Evolutionary conservation across 257 asterid species (phyloP).

Genomic region (Salvia splendens): DNA sequence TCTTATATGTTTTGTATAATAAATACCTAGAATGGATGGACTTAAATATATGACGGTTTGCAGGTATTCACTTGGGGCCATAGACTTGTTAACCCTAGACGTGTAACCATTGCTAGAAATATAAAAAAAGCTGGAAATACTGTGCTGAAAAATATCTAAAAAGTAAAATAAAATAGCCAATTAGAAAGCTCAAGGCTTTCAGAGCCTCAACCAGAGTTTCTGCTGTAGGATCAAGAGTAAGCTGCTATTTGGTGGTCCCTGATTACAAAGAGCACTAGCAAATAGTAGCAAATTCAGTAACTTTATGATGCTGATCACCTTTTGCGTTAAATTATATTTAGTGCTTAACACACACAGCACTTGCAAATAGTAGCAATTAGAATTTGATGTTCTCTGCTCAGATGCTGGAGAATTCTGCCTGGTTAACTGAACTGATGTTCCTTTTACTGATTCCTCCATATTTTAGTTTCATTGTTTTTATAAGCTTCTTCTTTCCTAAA

Average conservation of each 20-base stretch:
- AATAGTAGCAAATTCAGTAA: neutral
- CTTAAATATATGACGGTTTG: slow-evolving; percentile 29
- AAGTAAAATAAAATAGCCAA: too few relatives aligned
- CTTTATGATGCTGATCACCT: neutral
- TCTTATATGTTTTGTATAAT: slow-evolving; percentile 9
- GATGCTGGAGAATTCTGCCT: slow-evolving; percentile 2
- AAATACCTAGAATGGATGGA: neutral
- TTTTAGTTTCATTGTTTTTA: slow-evolving; percentile 5
- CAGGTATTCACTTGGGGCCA: slow-evolving; percentile 99
- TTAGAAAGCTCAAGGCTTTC: neutral
- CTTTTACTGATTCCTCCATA: neutral
- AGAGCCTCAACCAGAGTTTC: neutral
- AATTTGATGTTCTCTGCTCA: slow-evolving; percentile 6
- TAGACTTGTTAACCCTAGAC: slow-evolving; percentile 88
- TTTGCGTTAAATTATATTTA: neutral
- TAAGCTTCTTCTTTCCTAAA: slow-evolving; percentile 16
- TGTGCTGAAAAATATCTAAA: slow-evolving; percentile 37
- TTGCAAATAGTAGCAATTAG: neutral
- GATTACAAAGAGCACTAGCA: neutral
- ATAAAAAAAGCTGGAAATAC: slow-evolving; percentile 63
- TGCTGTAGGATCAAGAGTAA: neutral
- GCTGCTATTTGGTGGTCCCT: neutral
- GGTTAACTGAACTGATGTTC: neutral
- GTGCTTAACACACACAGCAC: neutral
- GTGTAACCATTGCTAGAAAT: slow-evolving; percentile 72